Evolutionary conservation across 192 early-diverging fungal species (phyloP), one percentile per base, ranked within the genome.

Genomic region (Coemansia erecta): DNA sequence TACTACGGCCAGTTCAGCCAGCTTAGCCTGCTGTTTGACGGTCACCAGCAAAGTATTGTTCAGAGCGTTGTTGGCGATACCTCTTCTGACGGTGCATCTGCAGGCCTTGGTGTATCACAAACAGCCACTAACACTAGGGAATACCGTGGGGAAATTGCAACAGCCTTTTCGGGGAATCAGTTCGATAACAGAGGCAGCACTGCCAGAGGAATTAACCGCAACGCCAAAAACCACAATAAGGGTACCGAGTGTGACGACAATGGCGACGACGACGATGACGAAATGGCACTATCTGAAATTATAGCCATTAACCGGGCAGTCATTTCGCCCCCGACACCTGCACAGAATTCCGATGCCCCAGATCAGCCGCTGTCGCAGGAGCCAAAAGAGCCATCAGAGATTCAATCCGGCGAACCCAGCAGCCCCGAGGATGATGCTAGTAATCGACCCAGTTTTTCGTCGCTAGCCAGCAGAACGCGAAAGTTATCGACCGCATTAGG

Each of bases 1-100:
- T 31, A 43, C 12, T 19, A 4, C 48, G 24, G 40, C 49, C 42
- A 15, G 17, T 58, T 47, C 50, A 49, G 22, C 14, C 47, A 68
- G 19, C 45, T 56, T 31, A 64, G 62, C 19, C 47, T 75, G 49
- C 50, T 75, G 17, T 75, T 75, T 21, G 67, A 68, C 46, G 67
- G 63, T 0, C 24, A 47, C 35, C 57, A 56, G n/a, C 35, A 18
- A n/a, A 37, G 47, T 40, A 53, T 39, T 24, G 39, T 39, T 19
- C 40, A 21, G 12, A 23, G 43, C 12, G 17, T 5, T 37, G 35
- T 9, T 37, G 8, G 10, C 8, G 35, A 37, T 37, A 8, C 35
- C 8, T 37, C 10, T 10, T 11, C 3, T 10, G 35, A 1, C 8
- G 35, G 35, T 37, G 35, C 8, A 7, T 37, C 35, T 37, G 3